Conservation (phyloP, 2,329 filamentous ascomycete genomes). For the Aureobasidium mangrovei region DNA sequence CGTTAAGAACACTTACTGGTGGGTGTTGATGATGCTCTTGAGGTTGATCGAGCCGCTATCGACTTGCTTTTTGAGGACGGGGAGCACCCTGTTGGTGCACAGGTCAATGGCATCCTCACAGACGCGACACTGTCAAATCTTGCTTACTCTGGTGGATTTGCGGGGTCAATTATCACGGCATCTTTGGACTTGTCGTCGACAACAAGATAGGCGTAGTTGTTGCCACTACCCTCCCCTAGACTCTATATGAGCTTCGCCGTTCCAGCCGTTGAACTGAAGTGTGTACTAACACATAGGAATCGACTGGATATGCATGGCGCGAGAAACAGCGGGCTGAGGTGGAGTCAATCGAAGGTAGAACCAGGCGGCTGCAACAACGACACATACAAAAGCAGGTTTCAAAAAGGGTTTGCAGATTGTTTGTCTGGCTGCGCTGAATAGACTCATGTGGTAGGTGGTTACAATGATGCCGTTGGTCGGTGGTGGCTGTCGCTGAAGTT, state of each 20-base stretch:
- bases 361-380: not conserved
- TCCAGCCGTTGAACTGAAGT: not conserved
- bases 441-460: conserved; percentile 10
- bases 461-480: not conserved
- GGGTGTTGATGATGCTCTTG: conserved; percentile 87
- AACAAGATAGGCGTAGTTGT: conserved; percentile 72
- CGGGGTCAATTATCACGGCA: conserved; percentile 64
- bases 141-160: conserved; percentile 64
- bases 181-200: conserved; percentile 43
- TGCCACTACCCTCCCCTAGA: conserved; percentile 63
- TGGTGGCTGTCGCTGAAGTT: conserved; percentile 1
- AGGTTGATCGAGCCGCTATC: conserved; percentile 67
- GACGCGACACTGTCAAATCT: not conserved
- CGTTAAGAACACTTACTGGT: conserved; percentile 59
- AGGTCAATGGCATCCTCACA: not conserved
- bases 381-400: conserved; percentile 6
- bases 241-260: not conserved
- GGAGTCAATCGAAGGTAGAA: conserved; percentile 13
- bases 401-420: conserved; percentile 6
- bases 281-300: conserved; percentile 71
- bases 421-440: conserved; percentile 6
- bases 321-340: conserved; percentile 8
- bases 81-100: conserved; percentile 43
- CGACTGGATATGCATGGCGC: conserved; percentile 72
- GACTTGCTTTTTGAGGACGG: conserved; percentile 64